phyloP scores from a whole-genome alignment of 2,329 filamentous ascomycete species.

The Fonsecaea pugnacius region DNA sequence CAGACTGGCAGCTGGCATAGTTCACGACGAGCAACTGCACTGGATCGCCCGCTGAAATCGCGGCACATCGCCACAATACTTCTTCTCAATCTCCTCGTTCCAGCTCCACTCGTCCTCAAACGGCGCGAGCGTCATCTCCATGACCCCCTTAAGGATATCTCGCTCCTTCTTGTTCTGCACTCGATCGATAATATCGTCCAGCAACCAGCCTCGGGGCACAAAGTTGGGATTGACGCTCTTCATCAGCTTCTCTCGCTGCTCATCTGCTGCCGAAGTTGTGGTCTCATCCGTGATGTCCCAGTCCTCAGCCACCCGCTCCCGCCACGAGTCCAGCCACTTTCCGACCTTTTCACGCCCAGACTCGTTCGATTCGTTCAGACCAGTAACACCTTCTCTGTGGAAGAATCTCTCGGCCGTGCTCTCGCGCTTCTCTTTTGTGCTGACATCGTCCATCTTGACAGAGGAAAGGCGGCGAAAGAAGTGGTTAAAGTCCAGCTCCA shows the following conservation, averaged over 20 bases:
- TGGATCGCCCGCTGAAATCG: slow-evolving; percentile 78
- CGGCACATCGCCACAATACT: slow-evolving; percentile 86
- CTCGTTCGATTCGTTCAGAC: slow-evolving; percentile 62
- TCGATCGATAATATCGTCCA: slow-evolving; percentile 88
- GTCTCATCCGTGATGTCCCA: slow-evolving; percentile 62
- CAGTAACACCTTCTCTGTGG: slow-evolving; percentile 71
- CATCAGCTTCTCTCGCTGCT: slow-evolving; percentile 73
- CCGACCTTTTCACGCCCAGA: slow-evolving; percentile 70
- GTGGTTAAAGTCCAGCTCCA: slow-evolving; percentile 91
- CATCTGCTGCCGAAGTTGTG: slow-evolving; percentile 54
- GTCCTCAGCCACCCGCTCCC: slow-evolving; percentile 71
- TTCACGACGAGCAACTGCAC: slow-evolving; percentile 84
- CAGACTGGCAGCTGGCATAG: neutral
- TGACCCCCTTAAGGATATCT: slow-evolving; percentile 74
- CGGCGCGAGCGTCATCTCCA: slow-evolving; percentile 81
- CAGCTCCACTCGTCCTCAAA: slow-evolving; percentile 72
- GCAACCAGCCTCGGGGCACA: slow-evolving; percentile 83
- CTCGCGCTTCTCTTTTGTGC: slow-evolving; percentile 66
- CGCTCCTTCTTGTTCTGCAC: slow-evolving; percentile 84
- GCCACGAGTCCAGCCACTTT: slow-evolving; percentile 83
- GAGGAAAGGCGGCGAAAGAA: slow-evolving; percentile 81
- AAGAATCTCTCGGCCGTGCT: slow-evolving; percentile 76
- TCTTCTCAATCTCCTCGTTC: slow-evolving; percentile 73
- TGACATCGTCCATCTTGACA: slow-evolving; percentile 66
- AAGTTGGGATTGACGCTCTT: slow-evolving; percentile 91